phyloP scores from a whole-genome alignment of 2,329 filamentous ascomycete genomes.

The Huntiella savannae region DNA sequence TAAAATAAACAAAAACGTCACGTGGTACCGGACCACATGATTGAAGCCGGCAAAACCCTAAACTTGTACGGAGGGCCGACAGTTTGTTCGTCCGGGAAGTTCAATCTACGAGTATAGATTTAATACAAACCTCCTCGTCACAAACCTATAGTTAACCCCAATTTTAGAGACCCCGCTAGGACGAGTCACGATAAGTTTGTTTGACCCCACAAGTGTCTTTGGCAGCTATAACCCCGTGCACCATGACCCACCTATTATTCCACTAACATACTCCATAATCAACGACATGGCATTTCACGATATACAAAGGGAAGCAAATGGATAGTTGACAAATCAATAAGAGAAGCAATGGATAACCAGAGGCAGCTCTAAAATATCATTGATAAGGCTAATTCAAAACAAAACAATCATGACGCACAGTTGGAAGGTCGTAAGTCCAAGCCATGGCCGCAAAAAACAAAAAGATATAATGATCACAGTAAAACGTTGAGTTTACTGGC shows the following conservation, averaged over 20 bases:
- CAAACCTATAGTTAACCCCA: too few species aligned
- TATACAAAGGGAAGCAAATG: neutral
- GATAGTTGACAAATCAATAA: neutral
- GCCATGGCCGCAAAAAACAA: neutral
- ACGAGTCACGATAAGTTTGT: neutral
- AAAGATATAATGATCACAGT: neutral
- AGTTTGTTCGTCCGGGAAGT: too few species aligned
- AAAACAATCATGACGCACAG: neutral
- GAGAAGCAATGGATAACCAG: neutral
- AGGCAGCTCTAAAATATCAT: slow-evolving; percentile 3
- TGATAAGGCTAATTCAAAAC: slow-evolving; percentile 2
- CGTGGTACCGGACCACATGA: too few species aligned
- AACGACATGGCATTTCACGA: neutral
- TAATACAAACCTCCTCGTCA: too few species aligned
- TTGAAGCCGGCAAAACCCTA: too few species aligned
- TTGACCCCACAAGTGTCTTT: neutral
- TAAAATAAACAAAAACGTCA: too few species aligned
- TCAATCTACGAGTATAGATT: too few species aligned
- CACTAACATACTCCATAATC: neutral
- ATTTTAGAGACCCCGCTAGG: too few species aligned
- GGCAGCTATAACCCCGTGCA: neutral
- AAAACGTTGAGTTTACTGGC: slow-evolving; percentile 16
- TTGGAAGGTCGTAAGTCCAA: slow-evolving; percentile 3
- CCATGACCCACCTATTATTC: neutral
- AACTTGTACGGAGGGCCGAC: too few species aligned